These are phyloP conservation scores for Rhodocollybia butyracea DNA, from an alignment of 768 basidiomycete species.

Conservation along the genomic window DNA sequence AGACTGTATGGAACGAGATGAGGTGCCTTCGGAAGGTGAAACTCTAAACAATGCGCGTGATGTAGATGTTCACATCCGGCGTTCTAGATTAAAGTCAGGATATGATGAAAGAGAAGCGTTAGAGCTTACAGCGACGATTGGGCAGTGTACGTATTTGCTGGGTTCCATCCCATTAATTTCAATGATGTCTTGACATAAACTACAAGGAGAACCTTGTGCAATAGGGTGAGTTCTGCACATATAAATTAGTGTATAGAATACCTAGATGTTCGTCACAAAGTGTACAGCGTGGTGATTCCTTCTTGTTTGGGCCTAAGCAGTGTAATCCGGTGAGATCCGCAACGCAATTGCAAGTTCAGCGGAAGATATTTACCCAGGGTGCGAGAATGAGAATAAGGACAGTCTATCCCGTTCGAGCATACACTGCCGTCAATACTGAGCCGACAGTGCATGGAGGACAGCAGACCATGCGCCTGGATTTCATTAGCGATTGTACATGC, in stretches of 20 bases:
- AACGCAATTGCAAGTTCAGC: neutral
- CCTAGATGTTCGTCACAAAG: constrained; percentile 23
- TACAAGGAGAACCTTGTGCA: constrained; percentile 21
- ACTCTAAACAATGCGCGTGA: constrained; percentile 25
- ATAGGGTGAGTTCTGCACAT: neutral
- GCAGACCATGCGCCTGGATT: constrained; percentile 19
- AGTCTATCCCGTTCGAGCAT: constrained; percentile 14
- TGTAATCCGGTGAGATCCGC: neutral
- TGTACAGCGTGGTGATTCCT: constrained; percentile 19
- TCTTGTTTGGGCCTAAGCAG: neutral
- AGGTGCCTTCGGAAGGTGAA: neutral
- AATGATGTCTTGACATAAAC: constrained; percentile 17
- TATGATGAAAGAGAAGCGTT: neutral
- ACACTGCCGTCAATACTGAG: constrained; percentile 18
- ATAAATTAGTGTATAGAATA: neutral
- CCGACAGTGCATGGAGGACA: constrained; percentile 22
- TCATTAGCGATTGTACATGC: constrained; percentile 20
- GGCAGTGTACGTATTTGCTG: constrained; percentile 15
- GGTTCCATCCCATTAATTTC: constrained; percentile 11
- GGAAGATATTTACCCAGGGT: constrained; percentile 11
- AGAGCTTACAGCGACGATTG: constrained; percentile 19
- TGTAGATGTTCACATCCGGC: constrained; percentile 25
- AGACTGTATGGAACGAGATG: neutral
- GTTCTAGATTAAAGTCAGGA: constrained; percentile 15
- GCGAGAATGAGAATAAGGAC: constrained; percentile 25